Evolutionary conservation across 176 grass and related monocot genomes (phyloP).

Genomic region (Aegilops sharonensis): DNA sequence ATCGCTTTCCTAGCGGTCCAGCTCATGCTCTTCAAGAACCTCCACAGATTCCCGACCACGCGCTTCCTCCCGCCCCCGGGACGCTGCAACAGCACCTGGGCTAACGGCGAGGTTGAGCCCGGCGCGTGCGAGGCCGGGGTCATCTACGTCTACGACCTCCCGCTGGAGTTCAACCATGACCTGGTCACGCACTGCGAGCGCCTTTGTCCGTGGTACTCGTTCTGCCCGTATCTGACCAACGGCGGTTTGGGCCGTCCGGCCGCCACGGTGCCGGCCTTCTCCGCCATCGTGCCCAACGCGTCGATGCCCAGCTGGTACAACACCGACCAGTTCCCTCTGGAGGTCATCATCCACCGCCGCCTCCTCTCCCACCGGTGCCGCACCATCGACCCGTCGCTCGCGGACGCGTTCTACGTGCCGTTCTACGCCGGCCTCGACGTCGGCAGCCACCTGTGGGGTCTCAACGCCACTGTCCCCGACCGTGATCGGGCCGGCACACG

Average conservation of each 20-base stretch:
- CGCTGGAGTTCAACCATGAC: slow-evolving; percentile 69
- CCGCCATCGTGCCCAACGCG: slow-evolving; percentile 15
- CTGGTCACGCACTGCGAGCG: slow-evolving; percentile 52
- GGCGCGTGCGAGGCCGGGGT: slow-evolving; percentile 39
- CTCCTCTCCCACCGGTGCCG: slow-evolving; percentile 77
- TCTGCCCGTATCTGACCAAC: slow-evolving; percentile 58
- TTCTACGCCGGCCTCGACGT: slow-evolving; percentile 86
- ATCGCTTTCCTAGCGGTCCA: slow-evolving; percentile 50
- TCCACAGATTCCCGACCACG: slow-evolving; percentile 23
- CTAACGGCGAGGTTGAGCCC: slow-evolving; percentile 24
- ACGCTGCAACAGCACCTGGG: slow-evolving; percentile 9
- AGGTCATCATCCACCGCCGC: slow-evolving; percentile 75
- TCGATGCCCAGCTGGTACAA: slow-evolving; percentile 59
- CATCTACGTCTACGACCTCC: slow-evolving; percentile 80
- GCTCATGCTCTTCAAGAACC: slow-evolving; percentile 50
- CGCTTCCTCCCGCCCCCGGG: slow-evolving; percentile 41
- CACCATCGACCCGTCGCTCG: slow-evolving; percentile 52
- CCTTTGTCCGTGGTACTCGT: slow-evolving; percentile 67
- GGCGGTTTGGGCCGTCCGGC: slow-evolving; percentile 51
- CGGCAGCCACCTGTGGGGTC: slow-evolving; percentile 70
- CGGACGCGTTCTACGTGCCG: slow-evolving; percentile 69
- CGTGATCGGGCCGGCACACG: slow-evolving; percentile 50
- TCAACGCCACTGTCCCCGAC: slow-evolving; percentile 41
- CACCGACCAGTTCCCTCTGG: slow-evolving; percentile 81
- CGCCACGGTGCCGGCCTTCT: slow-evolving; percentile 25